Evolutionary conservation across 2,329 filamentous ascomycete species (phyloP).

Genomic region (Pezicula radicicola): DNA sequence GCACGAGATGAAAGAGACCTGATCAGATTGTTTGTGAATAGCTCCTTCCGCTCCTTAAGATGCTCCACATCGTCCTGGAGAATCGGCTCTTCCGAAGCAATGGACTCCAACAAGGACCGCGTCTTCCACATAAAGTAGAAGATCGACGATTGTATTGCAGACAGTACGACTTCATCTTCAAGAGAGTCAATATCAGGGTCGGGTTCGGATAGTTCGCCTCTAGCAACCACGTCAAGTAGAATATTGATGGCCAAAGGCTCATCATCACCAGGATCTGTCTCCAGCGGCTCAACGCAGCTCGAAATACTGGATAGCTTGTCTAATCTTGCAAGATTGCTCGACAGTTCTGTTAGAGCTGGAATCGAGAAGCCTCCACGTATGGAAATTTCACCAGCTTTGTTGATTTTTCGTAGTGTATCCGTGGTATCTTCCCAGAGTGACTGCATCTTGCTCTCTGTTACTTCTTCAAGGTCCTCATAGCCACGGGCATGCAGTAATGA

Average conservation of each 20-base stretch:
- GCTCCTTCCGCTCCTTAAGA: constrained; percentile 51
- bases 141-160: constrained; percentile 71
- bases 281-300: constrained; percentile 73
- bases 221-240: constrained; percentile 68
- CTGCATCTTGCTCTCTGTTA: constrained; percentile 76
- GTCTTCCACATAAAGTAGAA: constrained; percentile 98
- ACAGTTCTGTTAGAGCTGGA: constrained; percentile 65
- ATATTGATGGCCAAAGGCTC: constrained; percentile 59
- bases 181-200: constrained; percentile 70
- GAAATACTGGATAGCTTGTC: constrained; percentile 77
- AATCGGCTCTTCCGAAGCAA: constrained; percentile 53
- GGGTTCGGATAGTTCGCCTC: constrained; percentile 67
- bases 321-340: constrained; percentile 73
- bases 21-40: constrained; percentile 61
- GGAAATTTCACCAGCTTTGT: constrained; percentile 70
- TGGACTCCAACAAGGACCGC: constrained; percentile 51
- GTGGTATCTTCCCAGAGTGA: constrained; percentile 83
- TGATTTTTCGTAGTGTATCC: constrained; percentile 59
- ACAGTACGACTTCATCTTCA: constrained; percentile 75
- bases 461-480: constrained; percentile 84
- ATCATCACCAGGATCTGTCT: constrained; percentile 50
- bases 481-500: constrained; percentile 82
- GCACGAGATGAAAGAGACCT: constrained; percentile 65
- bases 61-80: constrained; percentile 57
- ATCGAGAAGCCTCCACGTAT: constrained; percentile 65